These are phyloP conservation scores for Aspergillus thermomutatus DNA, from an alignment of 2,329 filamentous ascomycete species.

Conservation along the genomic window DNA sequence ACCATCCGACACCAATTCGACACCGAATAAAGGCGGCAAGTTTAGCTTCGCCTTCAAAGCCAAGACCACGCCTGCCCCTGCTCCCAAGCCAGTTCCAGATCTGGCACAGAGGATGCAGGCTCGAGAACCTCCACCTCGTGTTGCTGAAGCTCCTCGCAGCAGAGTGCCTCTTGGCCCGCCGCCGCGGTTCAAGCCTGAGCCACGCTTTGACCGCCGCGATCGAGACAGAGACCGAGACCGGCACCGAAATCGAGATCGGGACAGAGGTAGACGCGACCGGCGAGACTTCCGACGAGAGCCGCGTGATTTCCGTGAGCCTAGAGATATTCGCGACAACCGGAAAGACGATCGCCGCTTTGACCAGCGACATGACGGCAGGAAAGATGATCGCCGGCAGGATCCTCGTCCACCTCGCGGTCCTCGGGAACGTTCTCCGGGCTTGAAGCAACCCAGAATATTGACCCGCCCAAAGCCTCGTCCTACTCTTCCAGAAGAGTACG, in stretches of 20 bases:
- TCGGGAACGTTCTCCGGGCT: slow-evolving; percentile 45
- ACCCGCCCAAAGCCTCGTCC: slow-evolving; percentile 70
- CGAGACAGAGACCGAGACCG: slow-evolving; percentile 40
- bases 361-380: slow-evolving; percentile 37
- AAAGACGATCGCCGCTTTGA: slow-evolving; percentile 42
- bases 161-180: slow-evolving; percentile 36
- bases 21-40: slow-evolving; percentile 58
- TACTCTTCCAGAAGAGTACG: slow-evolving; percentile 67
- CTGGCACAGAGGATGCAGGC: slow-evolving; percentile 46
- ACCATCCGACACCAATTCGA: slow-evolving; percentile 53
- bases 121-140: slow-evolving; percentile 37
- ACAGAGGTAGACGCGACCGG: slow-evolving; percentile 32
- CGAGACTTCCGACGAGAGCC: slow-evolving; percentile 31
- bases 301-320: slow-evolving; percentile 28
- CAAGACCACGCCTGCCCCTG: slow-evolving; percentile 59
- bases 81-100: slow-evolving; percentile 50
- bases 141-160: slow-evolving; percentile 35
- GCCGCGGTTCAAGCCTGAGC: slow-evolving; percentile 40
- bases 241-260: slow-evolving; percentile 28
- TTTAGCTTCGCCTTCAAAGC: slow-evolving; percentile 94
- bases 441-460: slow-evolving; percentile 61
- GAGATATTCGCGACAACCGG: slow-evolving; percentile 27
- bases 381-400: slow-evolving; percentile 31
- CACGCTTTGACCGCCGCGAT: slow-evolving; percentile 41
- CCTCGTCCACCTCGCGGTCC: slow-evolving; percentile 47